Evolutionary conservation across 129 eudicot genomes (phyloP).

Genomic region (Centella asiatica): DNA sequence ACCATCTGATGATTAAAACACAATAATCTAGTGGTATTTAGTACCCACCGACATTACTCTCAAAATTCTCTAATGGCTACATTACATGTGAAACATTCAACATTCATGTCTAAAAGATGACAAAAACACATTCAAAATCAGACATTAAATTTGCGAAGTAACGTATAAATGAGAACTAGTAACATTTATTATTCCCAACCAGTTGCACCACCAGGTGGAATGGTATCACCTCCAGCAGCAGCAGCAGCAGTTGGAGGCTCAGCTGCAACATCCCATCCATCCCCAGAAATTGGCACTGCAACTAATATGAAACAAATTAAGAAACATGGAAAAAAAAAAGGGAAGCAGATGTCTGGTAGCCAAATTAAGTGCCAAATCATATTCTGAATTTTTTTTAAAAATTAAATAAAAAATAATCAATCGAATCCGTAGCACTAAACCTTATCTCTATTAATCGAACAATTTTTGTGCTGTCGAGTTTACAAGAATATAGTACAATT

Average conservation of each 20-base stretch:
- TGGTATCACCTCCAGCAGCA: conserved; percentile 5
- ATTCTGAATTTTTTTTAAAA: too few relatives aligned
- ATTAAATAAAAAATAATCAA: background rate
- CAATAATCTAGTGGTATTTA: too few relatives aligned
- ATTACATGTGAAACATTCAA: background rate
- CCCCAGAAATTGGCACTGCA: conserved; percentile 32
- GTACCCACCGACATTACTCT: too few relatives aligned
- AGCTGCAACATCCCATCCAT: conserved; percentile 52
- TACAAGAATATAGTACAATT: background rate
- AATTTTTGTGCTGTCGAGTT: too few relatives aligned
- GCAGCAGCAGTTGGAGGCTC: conserved; percentile 27
- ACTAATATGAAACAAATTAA: background rate
- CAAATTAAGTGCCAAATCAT: background rate
- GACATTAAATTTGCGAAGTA: too few relatives aligned
- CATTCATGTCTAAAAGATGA: too few relatives aligned
- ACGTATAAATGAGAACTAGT: background rate
- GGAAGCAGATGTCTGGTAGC: background rate
- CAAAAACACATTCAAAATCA: too few relatives aligned
- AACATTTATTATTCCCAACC: conserved; percentile 39
- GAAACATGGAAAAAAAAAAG: background rate
- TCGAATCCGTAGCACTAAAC: background rate
- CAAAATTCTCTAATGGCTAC: conserved; percentile 1
- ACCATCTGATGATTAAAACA: too few relatives aligned
- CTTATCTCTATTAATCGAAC: too few relatives aligned
- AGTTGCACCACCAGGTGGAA: conserved; percentile 22